Evolutionary conservation across 805 yeast genomes (phyloP).

Genomic region (Kluyveromyces aestuarii): DNA sequence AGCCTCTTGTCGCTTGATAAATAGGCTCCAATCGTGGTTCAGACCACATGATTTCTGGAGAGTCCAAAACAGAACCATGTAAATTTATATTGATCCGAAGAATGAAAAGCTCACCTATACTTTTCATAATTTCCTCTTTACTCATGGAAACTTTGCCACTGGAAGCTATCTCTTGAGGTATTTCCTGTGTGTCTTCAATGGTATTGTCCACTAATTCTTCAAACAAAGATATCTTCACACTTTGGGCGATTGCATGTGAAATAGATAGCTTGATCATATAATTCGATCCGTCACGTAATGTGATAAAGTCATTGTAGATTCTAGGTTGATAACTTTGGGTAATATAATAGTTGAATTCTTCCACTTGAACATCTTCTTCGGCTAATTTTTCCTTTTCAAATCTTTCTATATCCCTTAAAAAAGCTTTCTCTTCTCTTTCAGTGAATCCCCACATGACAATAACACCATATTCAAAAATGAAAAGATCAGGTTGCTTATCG

Average conservation of each 20-base stretch:
- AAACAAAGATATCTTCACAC: constrained; percentile 88
- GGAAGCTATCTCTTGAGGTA: constrained; percentile 90
- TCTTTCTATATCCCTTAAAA: constrained; percentile 74
- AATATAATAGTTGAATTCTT: constrained; percentile 90
- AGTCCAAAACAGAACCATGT: constrained; percentile 84
- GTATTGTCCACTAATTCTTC: constrained; percentile 96
- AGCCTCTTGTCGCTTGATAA: constrained; percentile 94
- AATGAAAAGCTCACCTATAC: constrained; percentile 92
- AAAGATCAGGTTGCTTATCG: constrained; percentile 65
- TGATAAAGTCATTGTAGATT: constrained; percentile 89
- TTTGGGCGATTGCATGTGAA: constrained; percentile 92
- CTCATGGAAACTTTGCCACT: constrained; percentile 94
- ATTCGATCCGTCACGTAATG: constrained; percentile 78
- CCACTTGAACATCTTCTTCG: constrained; percentile 81
- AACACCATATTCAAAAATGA: constrained; percentile 95
- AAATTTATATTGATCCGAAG: constrained; percentile 71
- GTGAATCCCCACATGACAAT: constrained; percentile 95
- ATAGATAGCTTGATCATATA: constrained; percentile 89
- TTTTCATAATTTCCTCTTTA: constrained; percentile 91
- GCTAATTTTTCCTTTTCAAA: constrained; percentile 90
- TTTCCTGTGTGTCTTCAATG: constrained; percentile 93
- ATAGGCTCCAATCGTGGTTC: constrained; percentile 97
- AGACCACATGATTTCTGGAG: constrained; percentile 98
- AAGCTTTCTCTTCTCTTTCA: constrained; percentile 70
- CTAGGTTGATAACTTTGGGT: constrained; percentile 93